phyloP scores from a whole-genome alignment of 2,329 filamentous ascomycete genomes.

The Ophiostoma quercus region DNA sequence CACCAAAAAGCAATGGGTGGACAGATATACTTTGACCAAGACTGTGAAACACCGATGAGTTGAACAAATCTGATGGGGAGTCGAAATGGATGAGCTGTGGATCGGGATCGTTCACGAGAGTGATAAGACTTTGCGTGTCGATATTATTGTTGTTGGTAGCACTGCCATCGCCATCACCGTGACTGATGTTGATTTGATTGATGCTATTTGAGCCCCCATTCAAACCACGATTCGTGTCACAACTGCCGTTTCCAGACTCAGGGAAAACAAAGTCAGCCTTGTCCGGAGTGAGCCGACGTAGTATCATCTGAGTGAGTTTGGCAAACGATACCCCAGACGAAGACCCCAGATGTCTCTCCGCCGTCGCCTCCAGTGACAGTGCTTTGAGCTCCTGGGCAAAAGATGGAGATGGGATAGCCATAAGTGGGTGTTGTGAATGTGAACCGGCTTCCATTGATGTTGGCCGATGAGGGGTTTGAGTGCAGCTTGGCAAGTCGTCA shows the following conservation, averaged over 20 bases:
- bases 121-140: background rate
- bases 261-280: constrained; percentile 40
- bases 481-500: background rate
- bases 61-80: constrained; percentile 31
- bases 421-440: background rate
- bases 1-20: constrained; percentile 33
- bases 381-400: constrained; percentile 36
- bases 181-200: background rate
- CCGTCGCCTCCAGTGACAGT: constrained; percentile 41
- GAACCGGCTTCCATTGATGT: background rate
- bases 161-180: constrained; percentile 16
- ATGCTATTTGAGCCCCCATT: background rate
- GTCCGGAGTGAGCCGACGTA: constrained; percentile 40
- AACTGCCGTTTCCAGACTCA: background rate
- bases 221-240: background rate
- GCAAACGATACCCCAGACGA: constrained; percentile 44
- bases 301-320: constrained; percentile 40
- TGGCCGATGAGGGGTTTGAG: background rate
- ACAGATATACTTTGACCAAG: constrained; percentile 30
- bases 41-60: constrained; percentile 28
- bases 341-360: constrained; percentile 42
- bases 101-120: constrained; percentile 8
- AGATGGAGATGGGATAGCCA: constrained; percentile 20
- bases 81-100: constrained; percentile 29
- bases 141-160: constrained; percentile 16